phyloP scores from a whole-genome alignment of 2,329 filamentous ascomycete genomes.

The Trichophyton benhamiae region DNA sequence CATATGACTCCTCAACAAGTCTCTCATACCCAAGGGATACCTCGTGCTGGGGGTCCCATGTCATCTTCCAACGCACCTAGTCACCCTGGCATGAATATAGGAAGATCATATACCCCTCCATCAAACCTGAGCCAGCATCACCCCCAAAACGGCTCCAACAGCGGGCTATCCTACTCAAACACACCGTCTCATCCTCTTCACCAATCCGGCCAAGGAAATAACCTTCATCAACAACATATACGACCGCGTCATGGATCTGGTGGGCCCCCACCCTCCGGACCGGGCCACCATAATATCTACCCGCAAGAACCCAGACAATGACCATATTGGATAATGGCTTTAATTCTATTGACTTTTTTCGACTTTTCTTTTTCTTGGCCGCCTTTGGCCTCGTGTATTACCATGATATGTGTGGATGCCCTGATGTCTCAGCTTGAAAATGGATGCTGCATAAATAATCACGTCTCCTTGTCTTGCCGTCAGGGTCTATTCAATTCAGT shows the following conservation, averaged over 20 bases:
- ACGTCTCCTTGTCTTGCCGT: neutral
- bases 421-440: neutral
- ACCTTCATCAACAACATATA: conserved; percentile 1
- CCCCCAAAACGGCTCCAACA: conserved; percentile 5
- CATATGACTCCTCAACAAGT: neutral
- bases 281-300: conserved; percentile 8
- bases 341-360: neutral
- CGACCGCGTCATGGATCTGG: conserved; percentile 5
- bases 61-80: neutral
- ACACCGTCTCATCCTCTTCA: neutral
- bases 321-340: neutral
- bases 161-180: neutral
- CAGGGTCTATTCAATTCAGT: neutral
- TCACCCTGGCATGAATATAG: conserved; percentile 14
- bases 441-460: neutral
- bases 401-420: neutral
- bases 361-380: neutral
- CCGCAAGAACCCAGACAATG: conserved; percentile 8
- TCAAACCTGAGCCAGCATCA: conserved; percentile 21
- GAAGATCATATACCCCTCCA: conserved; percentile 31
- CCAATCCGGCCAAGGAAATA: neutral
- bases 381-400: neutral
- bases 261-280: neutral
- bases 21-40: conserved; percentile 9
- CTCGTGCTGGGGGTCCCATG: conserved; percentile 14